Evolutionary conservation across 768 basidiomycete species (phyloP).

Genomic region (Hypholoma sublateritium): DNA sequence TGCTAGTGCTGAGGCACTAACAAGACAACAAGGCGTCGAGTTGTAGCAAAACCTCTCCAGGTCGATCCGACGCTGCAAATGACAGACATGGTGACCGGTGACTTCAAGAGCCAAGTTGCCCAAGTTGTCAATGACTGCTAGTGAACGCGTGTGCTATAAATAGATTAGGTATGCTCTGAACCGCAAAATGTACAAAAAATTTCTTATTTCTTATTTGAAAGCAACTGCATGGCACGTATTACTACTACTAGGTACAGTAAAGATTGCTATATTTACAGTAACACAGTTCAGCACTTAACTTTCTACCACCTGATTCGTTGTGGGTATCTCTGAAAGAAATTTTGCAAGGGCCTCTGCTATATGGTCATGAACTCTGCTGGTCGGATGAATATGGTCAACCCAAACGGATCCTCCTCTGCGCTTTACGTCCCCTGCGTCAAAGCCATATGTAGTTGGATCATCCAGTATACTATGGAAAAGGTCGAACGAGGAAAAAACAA

Average conservation of each 20-base stretch:
- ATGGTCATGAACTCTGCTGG: slow-evolving; percentile 47
- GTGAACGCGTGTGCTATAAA: too few species aligned
- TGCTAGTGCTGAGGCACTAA: slow-evolving; percentile 26
- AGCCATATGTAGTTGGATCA: slow-evolving; percentile 40
- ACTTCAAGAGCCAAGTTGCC: too few species aligned
- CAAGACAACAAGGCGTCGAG: slow-evolving; percentile 54
- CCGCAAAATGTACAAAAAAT: too few species aligned
- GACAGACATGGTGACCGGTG: slow-evolving; percentile 15
- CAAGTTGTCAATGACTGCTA: too few species aligned
- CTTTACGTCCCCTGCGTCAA: slow-evolving; percentile 29
- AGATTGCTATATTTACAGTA: too few species aligned
- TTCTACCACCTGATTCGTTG: too few species aligned
- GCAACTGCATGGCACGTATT: too few species aligned
- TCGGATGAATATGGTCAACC: slow-evolving; percentile 55
- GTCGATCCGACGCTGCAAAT: slow-evolving; percentile 20
- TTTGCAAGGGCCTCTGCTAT: slow-evolving; percentile 43
- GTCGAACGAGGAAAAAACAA: slow-evolving; percentile 49
- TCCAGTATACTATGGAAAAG: slow-evolving; percentile 49
- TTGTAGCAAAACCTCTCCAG: slow-evolving; percentile 44
- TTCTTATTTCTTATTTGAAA: too few species aligned
- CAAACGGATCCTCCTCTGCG: slow-evolving; percentile 42
- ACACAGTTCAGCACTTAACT: too few species aligned
- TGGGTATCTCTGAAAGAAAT: slow-evolving; percentile 31
- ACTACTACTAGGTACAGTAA: too few species aligned
- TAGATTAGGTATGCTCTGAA: too few species aligned